Base-by-base conservation (phyloP, 768 basidiomycete species). In the Naganishia vaughanmartiniae region DNA sequence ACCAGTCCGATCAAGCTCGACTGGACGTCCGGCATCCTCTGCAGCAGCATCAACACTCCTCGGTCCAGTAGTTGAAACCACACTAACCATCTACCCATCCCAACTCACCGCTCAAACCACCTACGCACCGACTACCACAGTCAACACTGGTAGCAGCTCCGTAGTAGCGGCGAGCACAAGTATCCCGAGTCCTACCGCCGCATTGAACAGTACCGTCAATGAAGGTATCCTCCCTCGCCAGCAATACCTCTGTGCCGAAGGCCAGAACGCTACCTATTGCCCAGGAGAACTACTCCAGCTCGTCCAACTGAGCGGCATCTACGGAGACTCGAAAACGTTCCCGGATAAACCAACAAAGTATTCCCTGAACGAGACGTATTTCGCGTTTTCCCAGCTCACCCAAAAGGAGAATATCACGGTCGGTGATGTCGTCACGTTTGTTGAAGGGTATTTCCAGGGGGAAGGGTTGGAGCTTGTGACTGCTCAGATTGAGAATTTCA, bases 391-490 rank as follows among this genome's bases (percentile, higher is more conserved):
- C 21, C 72, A 73, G 5, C 73, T 83, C 12, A 76, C 77, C 67
- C 82, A 76, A 58, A 81, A 54, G 75, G 81, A 80, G 72, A 82
- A 76, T 51, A 80, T 85, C 30, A 91, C 90, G 0, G 87, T 88
- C 71, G 88, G 87, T 4, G 80, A 85, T 48, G 82, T 94, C 48
- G 86, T 88, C 53, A 79, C 82, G 34, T 94, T 93, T 74, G 84
- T 93, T 51, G 85, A 92, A 69, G 78, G 81, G 17, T 87, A 92
- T 80, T 95, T 95, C 75, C 78, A 83, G 24, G 92, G 91, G 31
- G 93, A 96, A 80, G 93, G 93, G 4, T 86, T 86, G 21, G 94
- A 96, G 78, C 85, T 97, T 12, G 83, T 88, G 73, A 86, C 87
- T 0, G 82, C 88, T 2, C 65, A 83, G 21, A 83, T 96, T 17